Conservation (phyloP, 2,329 filamentous ascomycete genomes). For the Apiospora sp. region DNA sequence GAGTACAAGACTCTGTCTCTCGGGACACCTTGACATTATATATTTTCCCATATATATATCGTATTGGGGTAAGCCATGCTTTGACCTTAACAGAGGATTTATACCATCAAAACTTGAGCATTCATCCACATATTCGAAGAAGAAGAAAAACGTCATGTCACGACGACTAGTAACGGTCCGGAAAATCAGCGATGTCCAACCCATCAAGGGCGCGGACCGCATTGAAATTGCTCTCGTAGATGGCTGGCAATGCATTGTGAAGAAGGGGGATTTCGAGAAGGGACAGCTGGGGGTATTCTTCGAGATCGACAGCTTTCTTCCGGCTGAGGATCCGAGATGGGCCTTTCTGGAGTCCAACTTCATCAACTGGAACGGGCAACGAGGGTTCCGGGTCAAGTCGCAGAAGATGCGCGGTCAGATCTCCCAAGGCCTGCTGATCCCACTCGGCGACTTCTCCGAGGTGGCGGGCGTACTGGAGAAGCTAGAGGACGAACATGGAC, state of each 20-base stretch:
- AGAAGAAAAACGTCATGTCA: constrained; percentile 8
- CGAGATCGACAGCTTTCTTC: constrained; percentile 43
- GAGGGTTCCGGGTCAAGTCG: constrained; percentile 36
- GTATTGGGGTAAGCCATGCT: not conserved
- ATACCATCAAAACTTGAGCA: not conserved
- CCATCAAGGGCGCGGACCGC: constrained; percentile 28
- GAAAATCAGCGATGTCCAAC: constrained; percentile 30
- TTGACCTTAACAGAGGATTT: not conserved
- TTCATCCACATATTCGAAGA: not conserved
- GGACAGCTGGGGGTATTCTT: constrained; percentile 39
- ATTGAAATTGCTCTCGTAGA: constrained; percentile 35
- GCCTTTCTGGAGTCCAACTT: constrained; percentile 29
- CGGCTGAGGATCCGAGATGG: constrained; percentile 33
- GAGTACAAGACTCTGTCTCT: not conserved
- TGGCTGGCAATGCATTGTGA: constrained; percentile 37
- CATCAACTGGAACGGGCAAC: constrained; percentile 29
- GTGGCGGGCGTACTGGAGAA: constrained; percentile 30
- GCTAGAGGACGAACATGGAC: constrained; percentile 33
- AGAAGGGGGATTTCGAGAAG: constrained; percentile 26
- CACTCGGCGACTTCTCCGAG: constrained; percentile 33
- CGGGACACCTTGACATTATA: not conserved
- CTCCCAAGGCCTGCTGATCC: constrained; percentile 39
- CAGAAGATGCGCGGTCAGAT: constrained; percentile 30
- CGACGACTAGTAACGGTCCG: constrained; percentile 45
- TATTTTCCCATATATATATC: not conserved